Percentiles rank a stretch among this genome's conserved stretches.
Conservation (phyloP, 2,329 filamentous ascomycete genomes). For the Cladophialophora immunda region DNA sequence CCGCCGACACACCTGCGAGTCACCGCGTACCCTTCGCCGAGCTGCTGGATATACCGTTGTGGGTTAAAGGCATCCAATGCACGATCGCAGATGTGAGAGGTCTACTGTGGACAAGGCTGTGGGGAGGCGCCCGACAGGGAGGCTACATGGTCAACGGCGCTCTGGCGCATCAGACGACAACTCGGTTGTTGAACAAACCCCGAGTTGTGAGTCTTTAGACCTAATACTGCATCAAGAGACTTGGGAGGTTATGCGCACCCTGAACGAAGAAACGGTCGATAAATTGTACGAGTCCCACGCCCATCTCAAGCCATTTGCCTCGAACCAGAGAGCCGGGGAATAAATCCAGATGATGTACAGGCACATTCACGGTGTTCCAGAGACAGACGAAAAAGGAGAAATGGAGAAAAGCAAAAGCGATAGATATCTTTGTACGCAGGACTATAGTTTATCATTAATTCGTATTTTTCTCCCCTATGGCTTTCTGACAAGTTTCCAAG, state of each 20-base stretch:
- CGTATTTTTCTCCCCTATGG: neutral
- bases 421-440: neutral
- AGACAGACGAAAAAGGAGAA: neutral
- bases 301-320: neutral
- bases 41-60: slow-evolving; percentile 51
- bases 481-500: neutral
- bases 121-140: slow-evolving; percentile 61
- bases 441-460: neutral
- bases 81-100: slow-evolving; percentile 62
- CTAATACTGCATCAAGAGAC: neutral
- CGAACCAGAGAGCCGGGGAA: neutral
- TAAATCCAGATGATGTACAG: neutral
- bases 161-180: slow-evolving; percentile 55
- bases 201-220: slow-evolving; percentile 48
- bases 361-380: neutral
- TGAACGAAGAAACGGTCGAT: slow-evolving; percentile 7
- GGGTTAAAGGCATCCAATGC: slow-evolving; percentile 62
- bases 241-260: neutral
- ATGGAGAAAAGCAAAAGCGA: neutral
- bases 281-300: neutral
- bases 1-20: slow-evolving; percentile 39
- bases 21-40: slow-evolving; percentile 47
- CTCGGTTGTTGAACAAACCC: slow-evolving; percentile 49
- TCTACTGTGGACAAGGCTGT: slow-evolving; percentile 68
- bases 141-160: slow-evolving; percentile 70